Base-by-base conservation (phyloP, 371 early-diverging fungal species). In the Lichtheimia corymbifera region DNA sequence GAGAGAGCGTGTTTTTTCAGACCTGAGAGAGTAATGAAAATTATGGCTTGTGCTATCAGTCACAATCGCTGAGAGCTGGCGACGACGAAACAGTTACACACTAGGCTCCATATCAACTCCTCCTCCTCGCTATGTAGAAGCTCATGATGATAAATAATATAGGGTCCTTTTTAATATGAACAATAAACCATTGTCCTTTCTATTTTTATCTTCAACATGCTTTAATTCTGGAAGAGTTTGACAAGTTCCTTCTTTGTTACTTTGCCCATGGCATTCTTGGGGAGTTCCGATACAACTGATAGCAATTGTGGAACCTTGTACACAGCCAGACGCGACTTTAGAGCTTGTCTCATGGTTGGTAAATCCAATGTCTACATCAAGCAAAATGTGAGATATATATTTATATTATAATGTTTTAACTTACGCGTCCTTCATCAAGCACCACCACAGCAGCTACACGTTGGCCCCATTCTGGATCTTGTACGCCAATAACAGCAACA, bases 211-310 rank as follows among this genome's bases (percentile, higher is more conserved):
- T 4, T 28, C 28, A 28, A 2, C 28, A 28, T 28, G 28, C 7
- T 28, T 7, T 28, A 28, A 5, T 35, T 9, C 9, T 35, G 35
- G 11, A 35, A 35, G 9, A 35, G 35, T 9, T 35, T 35, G 6
- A 35, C 35, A 45, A 91, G 69, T 5, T 82, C 84, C 68, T 91
- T 93, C 72, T 95, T 95, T 64, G 90, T 91, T 22, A 94, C 88
- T 76, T 95, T 95, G 42, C 93, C 93, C 93, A 95, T 93, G 5
- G 90, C 87, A 70, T 94, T 95, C 52, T 90, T 83, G 27, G 94
- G 95, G 55, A 95, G 67, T 57, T 86, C 84, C 27, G 77, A 60
- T 0, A 82, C 71, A 5, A 75, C 50, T 40, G 70, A 63, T 22
- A 87, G 56, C 57, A 65, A 42, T 47, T 67, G 79, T 12, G 95